phyloP scores from a whole-genome alignment of 805 yeast genomes.

The Nakazawaea wyomingensis region DNA sequence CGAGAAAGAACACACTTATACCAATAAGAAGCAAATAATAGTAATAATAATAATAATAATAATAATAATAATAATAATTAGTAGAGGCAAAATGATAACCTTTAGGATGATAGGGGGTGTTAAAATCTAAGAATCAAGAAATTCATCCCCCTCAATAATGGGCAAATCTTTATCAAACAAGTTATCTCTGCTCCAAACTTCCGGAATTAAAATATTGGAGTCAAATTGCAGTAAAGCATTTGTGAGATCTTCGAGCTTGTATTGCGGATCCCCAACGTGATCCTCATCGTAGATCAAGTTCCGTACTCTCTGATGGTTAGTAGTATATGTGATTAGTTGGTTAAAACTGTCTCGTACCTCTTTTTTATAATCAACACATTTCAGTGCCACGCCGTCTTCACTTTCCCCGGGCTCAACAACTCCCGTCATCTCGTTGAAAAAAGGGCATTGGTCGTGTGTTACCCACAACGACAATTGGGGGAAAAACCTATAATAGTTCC shows the following conservation, averaged over 20 bases:
- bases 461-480: constrained; percentile 21
- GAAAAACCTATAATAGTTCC: constrained; percentile 21
- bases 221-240: background rate
- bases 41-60: too few relatives aligned
- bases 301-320: background rate
- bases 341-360: background rate
- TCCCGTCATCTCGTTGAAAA: background rate
- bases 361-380: constrained; percentile 1
- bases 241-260: background rate
- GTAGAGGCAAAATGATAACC: too few relatives aligned
- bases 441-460: constrained; percentile 17
- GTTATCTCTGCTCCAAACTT: constrained; percentile 2
- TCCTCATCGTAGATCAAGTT: constrained; percentile 1
- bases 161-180: constrained; percentile 2
- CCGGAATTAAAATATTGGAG: constrained; percentile 1
- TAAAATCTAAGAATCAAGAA: background rate
- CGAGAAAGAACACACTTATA: too few relatives aligned
- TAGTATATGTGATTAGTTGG: background rate
- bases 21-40: too few relatives aligned
- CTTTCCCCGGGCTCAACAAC: background rate
- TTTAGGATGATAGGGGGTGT: too few relatives aligned
- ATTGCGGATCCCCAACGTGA: background rate
- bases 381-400: constrained; percentile 2
- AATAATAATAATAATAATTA: too few relatives aligned
- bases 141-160: background rate